phyloP scores from a whole-genome alignment of 164 flowering plant species.

The Umbilicus rupestris region DNA sequence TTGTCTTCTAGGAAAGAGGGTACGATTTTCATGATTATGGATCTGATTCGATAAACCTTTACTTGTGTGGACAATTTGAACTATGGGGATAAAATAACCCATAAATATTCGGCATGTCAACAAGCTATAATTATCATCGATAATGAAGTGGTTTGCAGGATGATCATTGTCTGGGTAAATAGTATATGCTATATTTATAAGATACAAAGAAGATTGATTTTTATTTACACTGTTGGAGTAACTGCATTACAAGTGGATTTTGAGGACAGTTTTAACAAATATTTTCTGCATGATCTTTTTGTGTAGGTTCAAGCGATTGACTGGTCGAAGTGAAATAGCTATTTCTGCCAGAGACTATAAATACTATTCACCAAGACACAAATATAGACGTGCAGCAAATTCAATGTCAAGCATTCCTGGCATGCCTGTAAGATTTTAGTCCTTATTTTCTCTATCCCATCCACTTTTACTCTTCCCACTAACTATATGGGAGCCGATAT shows the following conservation, averaged over 20 bases:
- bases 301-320: slow-evolving; percentile 80
- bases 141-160: not conserved
- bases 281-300: slow-evolving; percentile 6
- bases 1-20: not conserved
- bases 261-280: not conserved
- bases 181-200: not conserved
- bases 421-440: slow-evolving; percentile 49
- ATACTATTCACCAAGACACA: slow-evolving; percentile 89
- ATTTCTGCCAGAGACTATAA: slow-evolving; percentile 73
- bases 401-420: slow-evolving; percentile 44
- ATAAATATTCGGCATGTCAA: no score
- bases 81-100: no score
- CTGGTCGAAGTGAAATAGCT: slow-evolving; percentile 80
- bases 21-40: not conserved
- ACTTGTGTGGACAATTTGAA: no score
- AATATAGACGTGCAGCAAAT: slow-evolving; percentile 61
- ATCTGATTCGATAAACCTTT: not conserved
- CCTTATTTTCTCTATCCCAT: not conserved
- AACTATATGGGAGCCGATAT: slow-evolving; percentile 8
- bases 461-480: not conserved
- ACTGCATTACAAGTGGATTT: not conserved
- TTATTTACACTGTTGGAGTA: not conserved
- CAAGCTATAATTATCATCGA: not conserved
- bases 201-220: not conserved
- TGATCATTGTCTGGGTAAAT: not conserved